phyloP scores from a whole-genome alignment of 148 eudicot genomes.

The Cornus suecica region DNA sequence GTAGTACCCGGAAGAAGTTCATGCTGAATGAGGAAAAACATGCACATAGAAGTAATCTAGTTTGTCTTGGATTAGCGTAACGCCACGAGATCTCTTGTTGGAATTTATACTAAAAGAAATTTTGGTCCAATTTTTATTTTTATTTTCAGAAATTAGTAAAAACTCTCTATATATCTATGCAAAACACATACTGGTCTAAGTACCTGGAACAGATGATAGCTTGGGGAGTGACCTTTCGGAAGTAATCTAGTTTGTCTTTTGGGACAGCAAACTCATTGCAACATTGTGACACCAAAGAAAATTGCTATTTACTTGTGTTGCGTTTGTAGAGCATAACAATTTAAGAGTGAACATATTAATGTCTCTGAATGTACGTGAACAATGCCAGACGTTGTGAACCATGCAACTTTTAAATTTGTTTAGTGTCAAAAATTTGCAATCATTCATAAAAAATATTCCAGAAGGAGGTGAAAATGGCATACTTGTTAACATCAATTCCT shows the following conservation, averaged over 20 bases:
- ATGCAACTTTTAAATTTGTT: background rate
- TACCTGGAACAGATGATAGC: constrained; percentile 66
- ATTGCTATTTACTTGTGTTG: background rate
- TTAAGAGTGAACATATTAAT: too few species aligned
- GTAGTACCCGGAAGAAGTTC: constrained; percentile 53
- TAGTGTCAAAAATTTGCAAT: background rate
- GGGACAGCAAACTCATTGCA: constrained; percentile 76
- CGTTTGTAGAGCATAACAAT: background rate
- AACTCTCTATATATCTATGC: background rate
- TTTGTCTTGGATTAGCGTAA: constrained; percentile 52
- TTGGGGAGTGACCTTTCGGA: constrained; percentile 42
- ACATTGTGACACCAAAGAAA: constrained; percentile 29
- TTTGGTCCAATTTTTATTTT: background rate
- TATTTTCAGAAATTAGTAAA: too few species aligned
- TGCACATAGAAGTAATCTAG: constrained; percentile 42
- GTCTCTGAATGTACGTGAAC: background rate
- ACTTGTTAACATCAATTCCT: constrained; percentile 78
- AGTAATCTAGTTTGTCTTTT: constrained; percentile 47
- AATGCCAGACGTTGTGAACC: background rate
- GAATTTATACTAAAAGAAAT: background rate
- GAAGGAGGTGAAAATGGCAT: constrained; percentile 16
- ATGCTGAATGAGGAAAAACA: constrained; percentile 39
- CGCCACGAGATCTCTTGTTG: constrained; percentile 38
- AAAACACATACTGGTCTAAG: background rate
- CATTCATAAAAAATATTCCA: background rate